A percentile compares a stretch with the other conserved stretches of the same genome.
Conservation (phyloP, 495 filamentous ascomycete species). For the Hypoxylon subgilvum region DNA sequence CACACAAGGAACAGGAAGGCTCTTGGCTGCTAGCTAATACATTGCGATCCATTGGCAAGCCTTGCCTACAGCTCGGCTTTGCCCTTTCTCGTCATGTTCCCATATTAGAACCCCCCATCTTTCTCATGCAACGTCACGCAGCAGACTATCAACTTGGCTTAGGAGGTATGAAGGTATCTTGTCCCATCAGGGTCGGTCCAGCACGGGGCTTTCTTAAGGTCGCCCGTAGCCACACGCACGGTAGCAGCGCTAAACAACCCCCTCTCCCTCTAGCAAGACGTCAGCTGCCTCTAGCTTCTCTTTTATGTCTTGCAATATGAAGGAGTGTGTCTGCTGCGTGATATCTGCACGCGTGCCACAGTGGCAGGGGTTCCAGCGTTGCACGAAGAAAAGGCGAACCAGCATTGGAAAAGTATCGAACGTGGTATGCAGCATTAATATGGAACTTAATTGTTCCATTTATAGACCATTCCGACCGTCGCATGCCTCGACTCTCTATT, state of each 20-base stretch:
- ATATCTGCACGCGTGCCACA: conserved; percentile 40
- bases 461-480: conserved; percentile 37
- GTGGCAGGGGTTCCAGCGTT: conserved; percentile 26
- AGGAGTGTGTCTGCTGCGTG: conserved; percentile 27
- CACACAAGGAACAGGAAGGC: background rate
- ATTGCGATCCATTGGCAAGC: conserved; percentile 25
- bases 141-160: conserved; percentile 21
- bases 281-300: conserved; percentile 38
- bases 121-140: conserved; percentile 39
- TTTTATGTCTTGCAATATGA: conserved; percentile 24
- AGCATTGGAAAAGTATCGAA: conserved; percentile 29
- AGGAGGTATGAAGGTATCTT: too few species aligned
- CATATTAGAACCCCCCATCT: conserved; percentile 10
- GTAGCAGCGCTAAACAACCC: conserved; percentile 25
- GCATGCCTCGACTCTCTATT: conserved; percentile 38
- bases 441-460: conserved; percentile 39
- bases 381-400: conserved; percentile 31
- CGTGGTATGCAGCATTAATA: conserved; percentile 37
- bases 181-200: too few species aligned
- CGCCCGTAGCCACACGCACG: conserved; percentile 31
- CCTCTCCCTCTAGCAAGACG: conserved; percentile 21
- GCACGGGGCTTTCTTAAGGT: conserved; percentile 35
- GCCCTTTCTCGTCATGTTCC: background rate
- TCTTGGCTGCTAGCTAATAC: conserved; percentile 13
- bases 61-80: conserved; percentile 25